A percentile compares a stretch with the other conserved stretches of the same genome.
Evolutionary conservation across 78 protist genomes (phyloP).

Genomic region (Paratrimastix pyriformis): DNA sequence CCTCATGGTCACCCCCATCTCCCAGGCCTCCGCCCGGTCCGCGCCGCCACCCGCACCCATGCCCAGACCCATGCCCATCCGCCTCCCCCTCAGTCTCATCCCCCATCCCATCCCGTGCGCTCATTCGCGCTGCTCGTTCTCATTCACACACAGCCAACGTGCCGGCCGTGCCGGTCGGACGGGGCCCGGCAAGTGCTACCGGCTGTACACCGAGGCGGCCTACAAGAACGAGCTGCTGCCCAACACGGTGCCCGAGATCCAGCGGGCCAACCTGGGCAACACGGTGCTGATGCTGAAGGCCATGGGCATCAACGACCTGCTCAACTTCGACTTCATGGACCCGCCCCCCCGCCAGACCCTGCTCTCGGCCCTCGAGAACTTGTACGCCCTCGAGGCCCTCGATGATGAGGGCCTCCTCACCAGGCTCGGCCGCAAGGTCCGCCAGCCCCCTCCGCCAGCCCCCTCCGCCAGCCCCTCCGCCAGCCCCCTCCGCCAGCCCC

Average conservation of each 20-base stretch:
- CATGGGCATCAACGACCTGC: constrained; percentile 83
- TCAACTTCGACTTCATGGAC: constrained; percentile 96
- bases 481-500: no score
- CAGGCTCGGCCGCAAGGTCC: constrained; percentile 78
- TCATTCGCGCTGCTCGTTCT: no score
- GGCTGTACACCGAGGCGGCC: constrained; percentile 94
- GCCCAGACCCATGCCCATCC: no score
- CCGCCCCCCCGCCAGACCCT: constrained; percentile 88
- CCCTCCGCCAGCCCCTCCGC: no score
- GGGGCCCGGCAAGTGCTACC: constrained; percentile 96
- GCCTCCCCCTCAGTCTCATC: no score
- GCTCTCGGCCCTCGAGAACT: constrained; percentile 66
- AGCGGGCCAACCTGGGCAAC: constrained; percentile 92
- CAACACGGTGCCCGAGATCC: constrained; percentile 92
- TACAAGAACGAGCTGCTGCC: constrained; percentile 87
- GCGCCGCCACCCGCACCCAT: no score
- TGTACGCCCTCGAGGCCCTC: constrained; percentile 81
- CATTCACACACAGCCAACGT: no score
- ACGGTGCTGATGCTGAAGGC: constrained; percentile 78
- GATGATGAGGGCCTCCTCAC: constrained; percentile 96
- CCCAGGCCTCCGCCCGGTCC: constrained; percentile 67
- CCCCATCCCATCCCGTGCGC: no score
- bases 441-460: no score
- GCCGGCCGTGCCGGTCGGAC: constrained; percentile 77
- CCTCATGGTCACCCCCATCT: constrained; percentile 82